These are phyloP conservation scores for Kuraishia piskuri DNA, from an alignment of 805 yeast species.

Conservation along the genomic window DNA sequence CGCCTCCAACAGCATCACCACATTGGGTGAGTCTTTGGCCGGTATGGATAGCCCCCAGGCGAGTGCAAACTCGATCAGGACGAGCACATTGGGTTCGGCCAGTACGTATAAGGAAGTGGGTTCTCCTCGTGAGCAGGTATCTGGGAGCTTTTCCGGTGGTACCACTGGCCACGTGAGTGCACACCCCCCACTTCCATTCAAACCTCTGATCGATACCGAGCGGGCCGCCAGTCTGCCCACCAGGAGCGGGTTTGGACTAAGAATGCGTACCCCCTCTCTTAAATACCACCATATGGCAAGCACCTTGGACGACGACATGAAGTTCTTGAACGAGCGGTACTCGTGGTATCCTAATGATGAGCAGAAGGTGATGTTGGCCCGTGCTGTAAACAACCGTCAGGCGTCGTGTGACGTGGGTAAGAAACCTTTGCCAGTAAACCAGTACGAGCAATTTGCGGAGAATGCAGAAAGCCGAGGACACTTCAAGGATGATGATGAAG, in stretches of 20 bases:
- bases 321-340: conserved; percentile 13
- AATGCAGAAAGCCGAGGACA: too few relatives aligned
- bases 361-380: not conserved
- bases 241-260: not conserved
- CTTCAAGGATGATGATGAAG: too few relatives aligned
- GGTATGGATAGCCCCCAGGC: not conserved
- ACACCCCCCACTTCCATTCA: not conserved
- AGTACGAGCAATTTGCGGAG: too few relatives aligned
- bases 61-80: not conserved
- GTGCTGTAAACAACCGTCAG: not conserved
- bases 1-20: not conserved
- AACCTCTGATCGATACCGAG: not conserved
- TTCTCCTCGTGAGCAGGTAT: not conserved
- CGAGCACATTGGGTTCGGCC: not conserved
- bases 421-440: too few relatives aligned
- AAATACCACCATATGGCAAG: conserved; percentile 14
- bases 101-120: not conserved
- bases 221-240: not conserved
- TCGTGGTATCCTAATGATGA: conserved; percentile 23
- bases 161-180: not conserved
- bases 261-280: conserved; percentile 3
- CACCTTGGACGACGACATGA: conserved; percentile 11
- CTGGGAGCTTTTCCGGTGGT: too few relatives aligned
- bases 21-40: not conserved
- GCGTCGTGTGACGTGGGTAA: not conserved